Evolutionary conservation across 2,329 filamentous ascomycete genomes (phyloP), one percentile per base, ranked within the genome.

Genomic region (Microsporum canis): DNA sequence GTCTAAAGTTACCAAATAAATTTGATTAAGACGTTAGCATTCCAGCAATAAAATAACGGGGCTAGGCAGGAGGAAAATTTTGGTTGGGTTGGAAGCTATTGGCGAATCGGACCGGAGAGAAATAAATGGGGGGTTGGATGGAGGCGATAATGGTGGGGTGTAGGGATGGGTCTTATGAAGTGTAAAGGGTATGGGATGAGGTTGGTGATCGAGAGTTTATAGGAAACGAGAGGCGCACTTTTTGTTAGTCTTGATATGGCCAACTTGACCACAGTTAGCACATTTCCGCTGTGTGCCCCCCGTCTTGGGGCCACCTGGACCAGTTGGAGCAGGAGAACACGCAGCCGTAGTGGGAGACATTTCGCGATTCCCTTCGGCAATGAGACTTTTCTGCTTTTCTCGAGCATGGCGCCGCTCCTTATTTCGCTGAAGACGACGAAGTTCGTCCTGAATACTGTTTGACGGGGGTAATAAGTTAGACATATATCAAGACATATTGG

Each of bases 201-300:
- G 33, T 39, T 29, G 27, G 33, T 53, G 10, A 10, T 5, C 5
- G 12, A n/a, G 49, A 33, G 14, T 33, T 55, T 5, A 55, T 55
- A n/a, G 10, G 36, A 31, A 12, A 41, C 14, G 34, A 57, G 17
- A 10, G 10, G 6, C 67, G 63, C 83, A 94, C 90, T 96, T 97
- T 79, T 96, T 95, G 80, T 97, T 97, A 56, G 92, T 97, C 77
- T 96, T 96, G 80, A 99, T 99, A 71, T 99, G 94, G 36, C 94
- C 94, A 60, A 95, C 88, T 73, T 94, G 88, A 58, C 94, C 94
- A 76, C 94, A 99, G 75, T 96, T 97, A 66, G 94, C 94, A 77
- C 94, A 99, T 78, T 97, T 97, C 69, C 95, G 83, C 61, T 82
- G 80, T 8, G 84, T 86, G 51, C 79, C 79, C 39, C 78, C 79